A percentile compares a stretch with the other conserved stretches of the same genome.
These are phyloP conservation scores for Pyricularia grisea DNA, from an alignment of 2,329 filamentous ascomycete species.

Conservation along the genomic window DNA sequence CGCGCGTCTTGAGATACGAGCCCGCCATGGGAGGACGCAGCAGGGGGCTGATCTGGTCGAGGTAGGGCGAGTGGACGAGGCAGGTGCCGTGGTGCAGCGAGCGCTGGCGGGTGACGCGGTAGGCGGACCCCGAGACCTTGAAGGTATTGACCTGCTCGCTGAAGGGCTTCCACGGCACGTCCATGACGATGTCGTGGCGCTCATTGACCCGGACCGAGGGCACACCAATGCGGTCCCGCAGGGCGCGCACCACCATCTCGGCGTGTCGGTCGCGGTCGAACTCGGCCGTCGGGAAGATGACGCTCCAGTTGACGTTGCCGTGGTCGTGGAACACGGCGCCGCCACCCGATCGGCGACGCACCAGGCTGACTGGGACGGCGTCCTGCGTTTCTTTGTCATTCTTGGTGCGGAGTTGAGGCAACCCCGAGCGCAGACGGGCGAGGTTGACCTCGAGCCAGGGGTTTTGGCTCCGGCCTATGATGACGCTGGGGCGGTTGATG, in stretches of 20 bases:
- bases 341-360: conserved; percentile 79
- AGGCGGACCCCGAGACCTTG: conserved; percentile 91
- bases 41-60: conserved; percentile 58
- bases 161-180: conserved; percentile 18
- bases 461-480: conserved; percentile 95
- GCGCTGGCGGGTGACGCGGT: conserved; percentile 75
- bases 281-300: conserved; percentile 66
- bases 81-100: conserved; percentile 89
- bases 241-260: conserved; percentile 82
- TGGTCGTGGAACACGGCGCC: conserved; percentile 90
- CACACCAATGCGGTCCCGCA: conserved; percentile 47
- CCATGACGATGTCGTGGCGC: conserved; percentile 84
- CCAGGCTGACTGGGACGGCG: conserved; percentile 41
- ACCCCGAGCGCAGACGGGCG: conserved; percentile 34
- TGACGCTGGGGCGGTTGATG: conserved; percentile 74
- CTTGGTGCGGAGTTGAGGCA: conserved; percentile 9
- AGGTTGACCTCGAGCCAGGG: conserved; percentile 91
- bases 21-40: conserved; percentile 66
- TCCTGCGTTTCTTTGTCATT: conserved; percentile 5
- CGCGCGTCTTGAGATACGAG: conserved; percentile 66
- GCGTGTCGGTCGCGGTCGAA: conserved; percentile 86
- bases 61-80: conserved; percentile 67
- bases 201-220: conserved; percentile 66
- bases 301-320: conserved; percentile 91
- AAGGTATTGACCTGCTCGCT: conserved; percentile 28